phyloP scores from a whole-genome alignment of 192 early-diverging fungal species.

The Phycomyces blakesleeanus region DNA sequence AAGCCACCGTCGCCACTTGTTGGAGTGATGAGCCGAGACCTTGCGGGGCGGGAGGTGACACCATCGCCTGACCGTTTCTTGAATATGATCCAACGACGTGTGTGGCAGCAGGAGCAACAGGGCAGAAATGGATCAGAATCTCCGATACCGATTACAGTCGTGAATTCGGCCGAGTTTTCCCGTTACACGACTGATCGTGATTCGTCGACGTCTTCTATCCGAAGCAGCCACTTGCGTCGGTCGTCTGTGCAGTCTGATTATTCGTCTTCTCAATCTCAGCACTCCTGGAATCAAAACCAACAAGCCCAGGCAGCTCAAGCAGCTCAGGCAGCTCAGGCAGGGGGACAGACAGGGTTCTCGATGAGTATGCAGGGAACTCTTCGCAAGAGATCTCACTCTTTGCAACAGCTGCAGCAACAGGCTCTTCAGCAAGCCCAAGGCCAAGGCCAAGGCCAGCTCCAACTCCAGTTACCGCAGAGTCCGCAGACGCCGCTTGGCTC shows the following conservation, averaged over 20 bases:
- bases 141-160: slow-evolving; percentile 8
- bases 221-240: slow-evolving; percentile 29
- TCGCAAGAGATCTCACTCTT: slow-evolving; percentile 10
- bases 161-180: slow-evolving; percentile 24
- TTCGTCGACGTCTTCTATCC: slow-evolving; percentile 35
- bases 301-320: no score
- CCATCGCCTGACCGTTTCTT: slow-evolving; percentile 34
- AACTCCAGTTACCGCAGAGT: slow-evolving; percentile 12
- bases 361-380: background rate
- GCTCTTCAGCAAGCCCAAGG: no score
- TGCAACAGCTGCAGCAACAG: background rate
- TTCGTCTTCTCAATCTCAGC: slow-evolving; percentile 5
- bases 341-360: background rate
- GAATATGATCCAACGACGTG: slow-evolving; percentile 29
- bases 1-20: slow-evolving; percentile 1
- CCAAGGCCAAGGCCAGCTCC: no score
- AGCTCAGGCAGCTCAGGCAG: no score
- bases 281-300: slow-evolving; percentile 18
- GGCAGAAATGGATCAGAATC: slow-evolving; percentile 2
- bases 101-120: slow-evolving; percentile 21
- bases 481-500: no score
- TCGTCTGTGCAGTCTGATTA: slow-evolving; percentile 32
- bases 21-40: background rate
- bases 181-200: slow-evolving; percentile 30
- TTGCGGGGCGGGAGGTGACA: slow-evolving; percentile 13